Conservation (phyloP, 148 eudicot genomes). For the Rhododendron molle region DNA sequence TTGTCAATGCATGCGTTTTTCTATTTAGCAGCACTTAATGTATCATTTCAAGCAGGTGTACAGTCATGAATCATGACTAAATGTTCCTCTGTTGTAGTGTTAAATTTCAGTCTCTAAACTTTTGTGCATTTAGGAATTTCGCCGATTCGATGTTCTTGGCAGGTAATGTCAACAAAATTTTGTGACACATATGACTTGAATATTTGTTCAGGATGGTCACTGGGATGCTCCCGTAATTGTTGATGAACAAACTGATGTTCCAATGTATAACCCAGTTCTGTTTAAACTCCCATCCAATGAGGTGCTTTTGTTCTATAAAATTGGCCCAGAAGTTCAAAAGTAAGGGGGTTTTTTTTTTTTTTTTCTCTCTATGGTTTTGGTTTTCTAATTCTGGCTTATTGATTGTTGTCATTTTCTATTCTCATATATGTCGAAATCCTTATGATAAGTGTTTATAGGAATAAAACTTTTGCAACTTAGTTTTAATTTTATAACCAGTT, state of each 20-base stretch:
- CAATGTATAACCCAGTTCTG: constrained; percentile 97
- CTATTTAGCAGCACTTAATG: neutral
- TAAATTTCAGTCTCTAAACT: neutral
- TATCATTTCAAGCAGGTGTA: neutral
- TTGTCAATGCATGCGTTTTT: neutral
- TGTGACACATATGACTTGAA: neutral
- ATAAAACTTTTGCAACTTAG: neutral
- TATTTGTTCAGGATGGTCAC: constrained; percentile 55
- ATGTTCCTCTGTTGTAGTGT: neutral
- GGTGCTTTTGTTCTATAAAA: constrained; percentile 81
- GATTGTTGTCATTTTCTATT: neutral
- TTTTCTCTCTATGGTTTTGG: neutral
- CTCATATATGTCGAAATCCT: neutral
- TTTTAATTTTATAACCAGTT: neutral
- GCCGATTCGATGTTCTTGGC: neutral
- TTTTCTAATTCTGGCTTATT: constrained; percentile 2
- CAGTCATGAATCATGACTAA: constrained; percentile 1
- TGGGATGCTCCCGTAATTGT: constrained; percentile 74
- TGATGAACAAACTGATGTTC: constrained; percentile 61
- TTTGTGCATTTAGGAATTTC: neutral
- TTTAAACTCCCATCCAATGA: constrained; percentile 61
- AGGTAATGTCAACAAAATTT: neutral
- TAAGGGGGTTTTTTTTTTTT: constrained; percentile 23
- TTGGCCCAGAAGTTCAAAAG: constrained; percentile 86
- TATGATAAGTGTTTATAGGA: neutral